phyloP scores from a whole-genome alignment of 2,329 filamentous ascomycete genomes.

The Pyrenophora tritici-repentis region DNA sequence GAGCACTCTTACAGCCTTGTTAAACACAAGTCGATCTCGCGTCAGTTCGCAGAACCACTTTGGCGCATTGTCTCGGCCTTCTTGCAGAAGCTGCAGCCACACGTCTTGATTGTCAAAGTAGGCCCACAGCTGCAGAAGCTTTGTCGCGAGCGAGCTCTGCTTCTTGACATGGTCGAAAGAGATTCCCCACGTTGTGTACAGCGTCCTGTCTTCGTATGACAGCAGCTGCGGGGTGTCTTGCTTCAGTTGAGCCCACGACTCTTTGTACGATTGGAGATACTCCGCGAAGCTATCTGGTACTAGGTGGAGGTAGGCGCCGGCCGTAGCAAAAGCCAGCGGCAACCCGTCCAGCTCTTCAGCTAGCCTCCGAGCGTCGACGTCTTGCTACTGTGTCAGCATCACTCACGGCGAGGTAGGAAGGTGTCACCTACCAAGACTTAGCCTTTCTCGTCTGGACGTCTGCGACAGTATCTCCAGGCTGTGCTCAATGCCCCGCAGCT shows the following conservation, averaged over 20 bases:
- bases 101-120: too few species aligned
- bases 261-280: constrained; percentile 43
- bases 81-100: too few species aligned
- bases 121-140: too few species aligned
- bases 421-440: background rate
- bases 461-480: constrained; percentile 15
- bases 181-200: constrained; percentile 14
- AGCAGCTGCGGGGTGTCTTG: constrained; percentile 17
- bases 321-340: constrained; percentile 11
- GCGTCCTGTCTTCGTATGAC: constrained; percentile 29
- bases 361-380: constrained; percentile 34
- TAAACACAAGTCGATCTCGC: too few species aligned
- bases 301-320: too few species aligned
- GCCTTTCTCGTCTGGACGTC: constrained; percentile 1
- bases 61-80: too few species aligned
- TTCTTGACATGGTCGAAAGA: background rate
- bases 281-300: constrained; percentile 18
- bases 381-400: constrained; percentile 19
- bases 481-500: constrained; percentile 5
- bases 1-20: too few species aligned
- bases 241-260: constrained; percentile 28
- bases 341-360: constrained; percentile 6
- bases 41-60: too few species aligned
- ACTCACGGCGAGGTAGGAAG: background rate
- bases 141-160: too few species aligned